phyloP scores from a whole-genome alignment of 129 eudicot genomes.

The Scalesia atractyloides region DNA sequence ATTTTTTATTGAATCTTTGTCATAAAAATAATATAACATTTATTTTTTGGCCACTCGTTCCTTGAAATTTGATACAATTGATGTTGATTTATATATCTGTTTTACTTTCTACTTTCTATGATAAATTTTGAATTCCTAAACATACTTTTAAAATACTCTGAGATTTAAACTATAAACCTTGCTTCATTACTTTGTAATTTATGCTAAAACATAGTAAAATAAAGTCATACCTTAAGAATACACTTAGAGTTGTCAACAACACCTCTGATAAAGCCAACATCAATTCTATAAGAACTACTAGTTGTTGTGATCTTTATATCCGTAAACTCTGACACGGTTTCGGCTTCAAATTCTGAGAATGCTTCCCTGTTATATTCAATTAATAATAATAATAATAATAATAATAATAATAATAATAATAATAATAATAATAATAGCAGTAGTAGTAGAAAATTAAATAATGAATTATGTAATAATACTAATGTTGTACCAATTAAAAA shows the following conservation, averaged over 20 bases:
- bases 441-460: no score
- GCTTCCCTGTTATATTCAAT: conserved; percentile 52
- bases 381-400: no score
- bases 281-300: conserved; percentile 52
- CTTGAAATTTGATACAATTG: no score
- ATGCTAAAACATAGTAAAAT: background rate
- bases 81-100: no score
- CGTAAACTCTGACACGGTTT: conserved; percentile 60
- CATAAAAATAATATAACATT: background rate
- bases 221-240: conserved; percentile 61
- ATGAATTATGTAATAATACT: background rate
- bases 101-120: no score
- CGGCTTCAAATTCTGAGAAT: conserved; percentile 76
- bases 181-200: background rate
- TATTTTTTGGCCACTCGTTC: background rate
- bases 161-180: no score
- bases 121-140: no score
- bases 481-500: background rate
- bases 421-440: no score
- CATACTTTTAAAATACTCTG: no score
- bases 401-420: no score
- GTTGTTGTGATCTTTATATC: conserved; percentile 65
- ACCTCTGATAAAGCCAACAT: conserved; percentile 70
- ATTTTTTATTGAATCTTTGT: no score
- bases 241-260: conserved; percentile 78